Base-by-base conservation (phyloP, 2,329 filamentous ascomycete genomes). In the Epichloe sp. region DNA sequence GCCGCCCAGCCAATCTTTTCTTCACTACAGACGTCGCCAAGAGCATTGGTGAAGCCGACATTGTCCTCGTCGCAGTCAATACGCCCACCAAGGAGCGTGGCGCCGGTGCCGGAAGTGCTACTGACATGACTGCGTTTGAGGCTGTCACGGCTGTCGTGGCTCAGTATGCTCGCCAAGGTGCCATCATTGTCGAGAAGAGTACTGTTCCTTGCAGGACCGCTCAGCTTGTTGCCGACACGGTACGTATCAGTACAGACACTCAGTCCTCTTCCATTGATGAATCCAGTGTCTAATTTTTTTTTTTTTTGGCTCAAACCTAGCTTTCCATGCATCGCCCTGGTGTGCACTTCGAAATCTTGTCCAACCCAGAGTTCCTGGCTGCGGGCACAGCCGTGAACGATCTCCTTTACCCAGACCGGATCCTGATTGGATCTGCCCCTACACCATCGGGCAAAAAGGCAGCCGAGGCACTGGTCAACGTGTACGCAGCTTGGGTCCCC, bases 131-230 rank as follows among this genome's bases (percentile, higher is more conserved):
- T 1, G 79, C 80, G 11, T 78, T 90, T 26, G 85, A 90, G 63
- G 79, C 79, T 17, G 85, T 84, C 5, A 80, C 80, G 1, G 74
- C 76, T 48, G 78, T 79, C 51, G 82, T 90, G 36, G 86, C 85
- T 10, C 71, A 78, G 56, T 72, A 82, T 54, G 83, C 85, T 3
- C 79, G 76, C 34, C 71, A 75, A 17, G 82, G 82, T 46, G 79
- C 83, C 50, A 86, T 90, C 51, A 79, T 91, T 48, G 86, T 90
- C 19, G 86, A 90, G 70, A 91, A 90, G 71, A 85, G 80, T 51
- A 91, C 86, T 0, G 86, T 90, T 26, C 86, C 86, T 3, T 87
- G 83, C 63, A 74, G 82, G 54, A 89, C 86, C 5, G 83, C 85
- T 2, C 76, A 86, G 57, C 76, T 81, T 35, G 80, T 89, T 40